These are phyloP conservation scores for Botrytis sinoallii DNA, from an alignment of 2,329 filamentous ascomycete genomes.

Conservation along the genomic window DNA sequence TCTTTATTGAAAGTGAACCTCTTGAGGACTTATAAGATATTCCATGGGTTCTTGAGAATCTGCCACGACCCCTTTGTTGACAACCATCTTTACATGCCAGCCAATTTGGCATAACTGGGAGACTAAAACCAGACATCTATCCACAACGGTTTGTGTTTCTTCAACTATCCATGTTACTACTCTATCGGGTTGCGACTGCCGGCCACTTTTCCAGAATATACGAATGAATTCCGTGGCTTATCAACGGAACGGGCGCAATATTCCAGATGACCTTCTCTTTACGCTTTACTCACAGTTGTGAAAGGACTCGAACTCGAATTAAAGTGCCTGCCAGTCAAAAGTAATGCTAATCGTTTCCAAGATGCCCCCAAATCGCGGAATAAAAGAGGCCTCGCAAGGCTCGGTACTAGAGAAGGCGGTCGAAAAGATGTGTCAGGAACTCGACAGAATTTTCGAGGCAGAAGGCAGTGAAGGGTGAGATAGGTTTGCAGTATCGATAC, in stretches of 20 bases:
- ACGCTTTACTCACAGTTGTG: neutral
- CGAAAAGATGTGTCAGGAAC: neutral
- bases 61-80: neutral
- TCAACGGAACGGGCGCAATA: neutral
- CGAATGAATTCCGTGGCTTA: neutral
- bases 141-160: neutral
- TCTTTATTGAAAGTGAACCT: neutral
- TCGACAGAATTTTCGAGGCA: neutral
- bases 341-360: neutral
- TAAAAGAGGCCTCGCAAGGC: neutral
- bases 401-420: neutral
- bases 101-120: neutral
- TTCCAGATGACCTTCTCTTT: neutral
- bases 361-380: slow-evolving; percentile 5
- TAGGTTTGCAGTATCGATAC: neutral
- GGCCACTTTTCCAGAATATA: neutral
- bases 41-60: neutral
- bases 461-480: slow-evolving; percentile 4
- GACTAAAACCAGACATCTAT: neutral
- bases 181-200: neutral
- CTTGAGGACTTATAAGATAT: neutral
- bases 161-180: neutral
- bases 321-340: neutral
- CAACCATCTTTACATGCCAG: neutral
- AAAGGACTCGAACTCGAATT: neutral